These are phyloP conservation scores for Begonia masoniana DNA, from an alignment of 306 rosid species.

Conservation along the genomic window DNA sequence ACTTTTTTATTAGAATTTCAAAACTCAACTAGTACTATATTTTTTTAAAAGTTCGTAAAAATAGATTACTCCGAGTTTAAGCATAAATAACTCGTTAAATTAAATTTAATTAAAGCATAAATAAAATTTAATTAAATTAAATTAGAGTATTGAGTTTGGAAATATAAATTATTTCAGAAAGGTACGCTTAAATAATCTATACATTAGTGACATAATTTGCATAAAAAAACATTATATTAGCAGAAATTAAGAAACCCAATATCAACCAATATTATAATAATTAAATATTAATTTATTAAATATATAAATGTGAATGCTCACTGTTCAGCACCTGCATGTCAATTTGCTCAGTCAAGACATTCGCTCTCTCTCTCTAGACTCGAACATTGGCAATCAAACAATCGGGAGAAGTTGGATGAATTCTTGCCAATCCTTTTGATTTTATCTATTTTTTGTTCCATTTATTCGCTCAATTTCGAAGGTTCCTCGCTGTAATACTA, in stretches of 20 bases:
- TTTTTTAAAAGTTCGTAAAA: too few relatives aligned
- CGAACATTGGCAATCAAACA: slow-evolving; percentile 53
- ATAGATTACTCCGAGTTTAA: too few relatives aligned
- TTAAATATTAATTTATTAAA: neutral
- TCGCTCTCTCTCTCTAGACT: slow-evolving; percentile 11
- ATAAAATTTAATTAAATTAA: too few relatives aligned
- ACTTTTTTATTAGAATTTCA: too few relatives aligned
- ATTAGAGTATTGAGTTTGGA: too few relatives aligned
- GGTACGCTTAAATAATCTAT: too few relatives aligned
- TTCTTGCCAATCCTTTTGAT: slow-evolving; percentile 27
- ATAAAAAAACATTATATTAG: neutral
- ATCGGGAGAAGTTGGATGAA: slow-evolving; percentile 28
- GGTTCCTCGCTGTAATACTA: slow-evolving; percentile 15
- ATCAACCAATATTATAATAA: neutral
- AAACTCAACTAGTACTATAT: too few relatives aligned
- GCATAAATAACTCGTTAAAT: too few relatives aligned
- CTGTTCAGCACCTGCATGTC: slow-evolving; percentile 9
- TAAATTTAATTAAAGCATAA: too few relatives aligned
- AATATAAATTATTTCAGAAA: too few relatives aligned
- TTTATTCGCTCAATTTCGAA: slow-evolving; percentile 11
- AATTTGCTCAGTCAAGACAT: slow-evolving; percentile 8
- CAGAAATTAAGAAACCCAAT: neutral
- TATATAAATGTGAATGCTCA: neutral
- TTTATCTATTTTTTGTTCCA: slow-evolving; percentile 17
- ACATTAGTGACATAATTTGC: neutral